Evolutionary conservation across 164 flowering plant genomes (phyloP).

Genomic region (Nymphaea colorata): DNA sequence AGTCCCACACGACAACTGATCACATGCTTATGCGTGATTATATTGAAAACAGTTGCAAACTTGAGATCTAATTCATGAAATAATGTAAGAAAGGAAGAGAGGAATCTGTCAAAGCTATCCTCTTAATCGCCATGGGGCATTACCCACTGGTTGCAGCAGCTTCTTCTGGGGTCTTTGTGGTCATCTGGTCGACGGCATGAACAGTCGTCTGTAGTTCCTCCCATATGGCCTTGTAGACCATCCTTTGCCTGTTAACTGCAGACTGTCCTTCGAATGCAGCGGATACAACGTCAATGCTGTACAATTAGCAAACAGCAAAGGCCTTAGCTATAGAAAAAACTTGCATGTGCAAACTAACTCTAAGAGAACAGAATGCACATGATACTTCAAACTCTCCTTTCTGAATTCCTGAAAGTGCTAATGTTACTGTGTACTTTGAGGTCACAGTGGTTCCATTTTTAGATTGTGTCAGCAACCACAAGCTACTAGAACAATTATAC

Average conservation of each 20-base stretch:
- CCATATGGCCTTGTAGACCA: slow-evolving; percentile 97
- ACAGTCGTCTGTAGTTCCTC: slow-evolving; percentile 90
- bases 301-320: too few relatives aligned
- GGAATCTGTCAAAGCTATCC: neutral
- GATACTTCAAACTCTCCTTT: too few relatives aligned
- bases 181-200: slow-evolving; percentile 93
- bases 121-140: neutral
- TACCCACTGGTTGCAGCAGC: slow-evolving; percentile 13
- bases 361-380: too few relatives aligned
- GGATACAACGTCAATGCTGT: slow-evolving; percentile 77
- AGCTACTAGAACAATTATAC: too few relatives aligned
- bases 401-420: too few relatives aligned
- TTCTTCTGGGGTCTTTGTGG: slow-evolving; percentile 73
- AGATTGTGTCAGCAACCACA: too few relatives aligned
- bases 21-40: neutral
- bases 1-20: neutral
- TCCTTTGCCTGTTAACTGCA: slow-evolving; percentile 89
- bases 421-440: too few relatives aligned
- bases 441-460: too few relatives aligned
- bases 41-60: neutral
- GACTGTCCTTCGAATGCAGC: slow-evolving; percentile 75
- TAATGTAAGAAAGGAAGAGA: neutral
- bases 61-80: neutral
- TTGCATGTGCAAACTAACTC: too few relatives aligned
- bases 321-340: too few relatives aligned